Percentiles rank a stretch among this genome's conserved stretches.
Evolutionary conservation across 768 basidiomycete species (phyloP).

Genomic region (Suillus sp.): DNA sequence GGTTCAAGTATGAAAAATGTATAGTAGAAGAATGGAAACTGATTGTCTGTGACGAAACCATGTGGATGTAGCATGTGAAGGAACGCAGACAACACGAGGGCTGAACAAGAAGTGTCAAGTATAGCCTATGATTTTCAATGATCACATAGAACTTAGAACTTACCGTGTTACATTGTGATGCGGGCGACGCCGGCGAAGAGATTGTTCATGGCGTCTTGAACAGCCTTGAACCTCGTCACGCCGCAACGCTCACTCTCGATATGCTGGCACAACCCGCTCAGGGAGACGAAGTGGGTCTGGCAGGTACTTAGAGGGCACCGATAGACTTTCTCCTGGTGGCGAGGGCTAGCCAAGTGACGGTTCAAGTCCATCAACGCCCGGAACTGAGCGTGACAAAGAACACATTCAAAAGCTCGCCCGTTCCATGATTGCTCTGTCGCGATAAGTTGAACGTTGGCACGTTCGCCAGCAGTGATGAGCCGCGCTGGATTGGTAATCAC

Average conservation of each 20-base stretch:
- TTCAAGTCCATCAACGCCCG: slow-evolving; percentile 49
- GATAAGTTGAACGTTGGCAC: slow-evolving; percentile 1
- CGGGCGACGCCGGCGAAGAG: slow-evolving; percentile 27
- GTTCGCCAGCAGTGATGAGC: slow-evolving; percentile 40
- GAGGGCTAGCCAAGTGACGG: slow-evolving; percentile 64
- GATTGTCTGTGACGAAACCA: slow-evolving; percentile 9
- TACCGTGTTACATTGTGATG: slow-evolving; percentile 21
- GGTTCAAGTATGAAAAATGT: background rate
- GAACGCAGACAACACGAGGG: slow-evolving; percentile 10
- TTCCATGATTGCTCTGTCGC: slow-evolving; percentile 47
- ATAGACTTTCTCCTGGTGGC: slow-evolving; percentile 55
- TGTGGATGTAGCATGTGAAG: slow-evolving; percentile 3
- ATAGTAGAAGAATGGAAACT: background rate
- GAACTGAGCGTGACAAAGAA: slow-evolving; percentile 54
- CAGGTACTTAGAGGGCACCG: slow-evolving; percentile 55
- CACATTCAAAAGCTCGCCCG: slow-evolving; percentile 57
- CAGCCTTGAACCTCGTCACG: slow-evolving; percentile 47
- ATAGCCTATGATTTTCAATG: slow-evolving; percentile 4
- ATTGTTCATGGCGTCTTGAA: slow-evolving; percentile 41
- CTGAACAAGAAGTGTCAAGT: slow-evolving; percentile 4
- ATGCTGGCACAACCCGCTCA: slow-evolving; percentile 65
- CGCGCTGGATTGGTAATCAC: slow-evolving; percentile 59
- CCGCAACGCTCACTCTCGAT: slow-evolving; percentile 66
- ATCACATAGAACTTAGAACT: background rate
- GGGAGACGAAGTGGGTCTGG: slow-evolving; percentile 42